Evolutionary conservation across 768 basidiomycete genomes (phyloP).

Genomic region (Mrakia frigida): DNA sequence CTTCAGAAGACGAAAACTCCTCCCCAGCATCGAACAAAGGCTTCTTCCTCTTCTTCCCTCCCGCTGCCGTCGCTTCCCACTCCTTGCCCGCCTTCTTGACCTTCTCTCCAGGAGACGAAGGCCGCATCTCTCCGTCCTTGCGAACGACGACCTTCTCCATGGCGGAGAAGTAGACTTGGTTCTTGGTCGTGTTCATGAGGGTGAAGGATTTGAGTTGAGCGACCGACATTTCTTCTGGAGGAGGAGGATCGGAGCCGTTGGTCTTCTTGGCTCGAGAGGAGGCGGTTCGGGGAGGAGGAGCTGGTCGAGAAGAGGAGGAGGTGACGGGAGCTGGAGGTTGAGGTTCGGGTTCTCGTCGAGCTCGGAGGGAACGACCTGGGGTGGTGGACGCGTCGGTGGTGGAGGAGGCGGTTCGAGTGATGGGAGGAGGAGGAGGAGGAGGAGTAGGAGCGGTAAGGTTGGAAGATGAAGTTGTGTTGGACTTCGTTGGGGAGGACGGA

Average conservation of each 20-base stretch:
- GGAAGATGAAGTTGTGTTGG: neutral
- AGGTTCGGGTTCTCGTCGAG: neutral
- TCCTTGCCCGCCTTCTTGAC: conserved; percentile 31
- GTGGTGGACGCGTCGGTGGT: neutral
- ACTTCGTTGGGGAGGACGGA: neutral
- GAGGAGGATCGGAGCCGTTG: neutral
- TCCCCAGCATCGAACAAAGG: conserved; percentile 23
- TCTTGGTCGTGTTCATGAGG: conserved; percentile 39
- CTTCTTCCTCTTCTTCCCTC: conserved; percentile 11
- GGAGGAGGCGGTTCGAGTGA: neutral
- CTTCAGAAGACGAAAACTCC: neutral
- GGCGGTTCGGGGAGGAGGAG: neutral
- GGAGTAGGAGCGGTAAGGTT: neutral
- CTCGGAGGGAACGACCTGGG: conserved; percentile 5
- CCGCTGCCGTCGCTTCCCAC: neutral
- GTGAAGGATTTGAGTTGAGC: conserved; percentile 43
- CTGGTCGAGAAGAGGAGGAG: neutral
- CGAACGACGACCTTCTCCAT: conserved; percentile 43
- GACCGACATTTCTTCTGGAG: conserved; percentile 37
- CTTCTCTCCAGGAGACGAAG: conserved; percentile 41
- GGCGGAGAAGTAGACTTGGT: conserved; percentile 44
- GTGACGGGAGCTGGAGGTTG: neutral
- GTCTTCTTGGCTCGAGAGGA: neutral
- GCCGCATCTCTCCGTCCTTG: conserved; percentile 38
- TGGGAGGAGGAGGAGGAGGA: neutral